Conservation (phyloP, 1,284 basidiomycete genomes). For the Inonotus obliquus region DNA sequence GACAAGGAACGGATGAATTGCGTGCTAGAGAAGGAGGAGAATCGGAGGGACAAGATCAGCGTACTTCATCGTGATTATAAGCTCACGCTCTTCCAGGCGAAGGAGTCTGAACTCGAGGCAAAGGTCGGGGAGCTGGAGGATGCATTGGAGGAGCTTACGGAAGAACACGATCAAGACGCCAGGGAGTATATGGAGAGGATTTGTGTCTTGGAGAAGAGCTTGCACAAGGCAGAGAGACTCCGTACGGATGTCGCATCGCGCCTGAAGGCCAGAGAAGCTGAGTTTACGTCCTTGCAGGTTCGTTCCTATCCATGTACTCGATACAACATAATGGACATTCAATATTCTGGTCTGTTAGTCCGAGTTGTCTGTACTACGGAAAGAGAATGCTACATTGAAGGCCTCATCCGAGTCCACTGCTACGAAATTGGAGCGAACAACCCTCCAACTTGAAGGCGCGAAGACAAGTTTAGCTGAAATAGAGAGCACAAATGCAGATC, state of each 20-base stretch:
- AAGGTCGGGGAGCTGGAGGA: conserved; percentile 30
- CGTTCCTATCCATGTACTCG: conserved; percentile 5
- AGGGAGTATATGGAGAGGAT: conserved; percentile 20
- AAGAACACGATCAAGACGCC: conserved; percentile 30
- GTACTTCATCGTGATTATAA: conserved; percentile 56
- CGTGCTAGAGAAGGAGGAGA: conserved; percentile 47
- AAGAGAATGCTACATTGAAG: conserved; percentile 43
- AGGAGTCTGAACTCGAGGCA: conserved; percentile 53
- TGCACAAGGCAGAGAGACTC: not conserved
- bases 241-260: not conserved
- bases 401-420: conserved; percentile 40
- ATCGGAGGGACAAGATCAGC: conserved; percentile 50
- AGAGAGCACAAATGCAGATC: conserved; percentile 49
- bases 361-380: conserved; percentile 40
- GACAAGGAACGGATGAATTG: conserved; percentile 45
- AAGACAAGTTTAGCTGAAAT: conserved; percentile 49
- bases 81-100: conserved; percentile 57
- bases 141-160: conserved; percentile 34
- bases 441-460: conserved; percentile 52
- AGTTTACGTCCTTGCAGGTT: conserved; percentile 8
- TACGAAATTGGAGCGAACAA: conserved; percentile 51
- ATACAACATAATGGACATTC: conserved; percentile 28
- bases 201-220: conserved; percentile 27
- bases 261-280: conserved; percentile 6
- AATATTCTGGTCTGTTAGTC: conserved; percentile 19